Base-by-base conservation (phyloP, 1,284 basidiomycete species). In the Naganishia sp. region DNA sequence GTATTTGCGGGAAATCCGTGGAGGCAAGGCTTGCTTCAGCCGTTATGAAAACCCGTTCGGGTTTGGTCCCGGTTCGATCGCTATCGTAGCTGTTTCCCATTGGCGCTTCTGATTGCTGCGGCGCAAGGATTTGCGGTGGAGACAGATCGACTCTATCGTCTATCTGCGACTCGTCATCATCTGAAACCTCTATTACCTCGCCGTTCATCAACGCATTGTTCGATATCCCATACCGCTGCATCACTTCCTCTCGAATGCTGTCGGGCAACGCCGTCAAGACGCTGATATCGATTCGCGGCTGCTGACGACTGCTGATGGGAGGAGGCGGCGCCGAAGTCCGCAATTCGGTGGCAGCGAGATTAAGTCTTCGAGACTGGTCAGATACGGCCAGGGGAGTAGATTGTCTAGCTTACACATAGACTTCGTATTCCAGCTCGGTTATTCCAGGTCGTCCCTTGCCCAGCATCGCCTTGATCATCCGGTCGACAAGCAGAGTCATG, bases 341-440 rank as follows among this genome's bases (percentile, higher is more conserved):
- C 11, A 68, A 42, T n/a, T 68, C 45, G 9, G 53, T 45, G 2
- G 59, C 68, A 7, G 64, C 52, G n/a, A 68, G 50, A 44, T 66
- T 68, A 48, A 68, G 63, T 6, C 67, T 68, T 28, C 28, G 21
- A 31, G n/a, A 2, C n/a, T 49, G 45, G 45, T 55, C 44, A 60
- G 23, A 49, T n/a, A 23, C 28, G 44, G 13, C 13, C 0, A 10
- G 15, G 3, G 16, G 4, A 7, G 45, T 10, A 15, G 15, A 21
- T 18, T 25, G 52, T 16, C 23, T 10, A 15, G 50, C 67, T 44
- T 43, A 68, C 68, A 68, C 68, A 39, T 68, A 68, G 33, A 63
- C 64, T n/a, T 64, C 64, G 31, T 56, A 68, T 36, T 39, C 54
- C 25, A 16, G 25, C 9, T 43, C 59, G 11, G 36, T 42, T 4